Evolutionary conservation across 352 stramenopile species (phyloP).

Genomic region (Globisporangium echinulatum): DNA sequence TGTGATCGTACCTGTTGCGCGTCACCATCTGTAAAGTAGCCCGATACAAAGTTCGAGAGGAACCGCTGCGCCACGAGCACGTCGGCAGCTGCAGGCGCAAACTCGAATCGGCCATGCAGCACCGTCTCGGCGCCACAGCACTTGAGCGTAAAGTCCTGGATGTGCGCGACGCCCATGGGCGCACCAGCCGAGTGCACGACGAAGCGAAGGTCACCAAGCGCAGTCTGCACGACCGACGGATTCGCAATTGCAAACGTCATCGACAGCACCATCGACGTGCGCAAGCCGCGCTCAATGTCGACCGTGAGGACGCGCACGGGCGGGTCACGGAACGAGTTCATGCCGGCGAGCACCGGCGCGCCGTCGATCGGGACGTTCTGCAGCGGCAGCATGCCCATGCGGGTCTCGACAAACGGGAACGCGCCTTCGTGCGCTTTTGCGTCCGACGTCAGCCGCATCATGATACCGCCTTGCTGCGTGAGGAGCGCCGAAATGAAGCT

Average conservation of each 20-base stretch:
- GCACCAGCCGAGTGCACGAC: conserved; percentile 40
- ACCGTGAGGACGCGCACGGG: conserved; percentile 56
- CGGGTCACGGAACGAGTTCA: conserved; percentile 63
- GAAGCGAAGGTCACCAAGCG: conserved; percentile 43
- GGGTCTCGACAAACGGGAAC: conserved; percentile 60
- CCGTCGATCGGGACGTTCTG: conserved; percentile 54
- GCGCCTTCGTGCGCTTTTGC: conserved; percentile 33
- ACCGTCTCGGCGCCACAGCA: conserved; percentile 56
- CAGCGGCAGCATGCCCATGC: conserved; percentile 68
- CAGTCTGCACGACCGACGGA: conserved; percentile 59
- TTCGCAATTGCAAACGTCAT: conserved; percentile 73
- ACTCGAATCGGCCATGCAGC: conserved; percentile 51
- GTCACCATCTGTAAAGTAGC: conserved; percentile 66
- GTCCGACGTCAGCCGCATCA: conserved; percentile 46
- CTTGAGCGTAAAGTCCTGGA: conserved; percentile 57
- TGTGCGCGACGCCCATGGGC: conserved; percentile 50
- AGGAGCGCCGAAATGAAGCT: conserved; percentile 51
- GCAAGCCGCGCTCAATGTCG: conserved; percentile 52
- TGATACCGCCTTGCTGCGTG: conserved; percentile 49
- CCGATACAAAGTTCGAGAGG: conserved; percentile 80
- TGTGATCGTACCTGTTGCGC: conserved; percentile 41
- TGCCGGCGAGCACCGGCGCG: conserved; percentile 42
- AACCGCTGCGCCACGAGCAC: conserved; percentile 35
- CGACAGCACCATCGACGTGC: conserved; percentile 40
- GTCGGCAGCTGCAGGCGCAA: conserved; percentile 32